Evolutionary conservation across 192 early-diverging fungal genomes (phyloP).

Genomic region (Phycomyces nitens): DNA sequence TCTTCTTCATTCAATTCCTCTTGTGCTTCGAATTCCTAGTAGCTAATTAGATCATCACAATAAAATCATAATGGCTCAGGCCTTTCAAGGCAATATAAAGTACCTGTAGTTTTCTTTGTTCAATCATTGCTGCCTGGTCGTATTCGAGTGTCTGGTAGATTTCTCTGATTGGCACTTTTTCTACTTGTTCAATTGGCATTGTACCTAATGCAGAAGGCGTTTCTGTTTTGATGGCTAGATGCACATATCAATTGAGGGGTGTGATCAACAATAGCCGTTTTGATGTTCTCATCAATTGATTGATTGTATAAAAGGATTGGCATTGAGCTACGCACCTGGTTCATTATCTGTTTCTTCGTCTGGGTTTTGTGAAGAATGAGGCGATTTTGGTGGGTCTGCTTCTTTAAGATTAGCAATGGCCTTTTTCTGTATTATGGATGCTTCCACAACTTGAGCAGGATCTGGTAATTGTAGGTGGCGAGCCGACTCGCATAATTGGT

Average conservation of each 20-base stretch:
- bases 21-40: slow-evolving; percentile 24
- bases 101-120: slow-evolving; percentile 46
- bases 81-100: neutral
- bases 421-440: slow-evolving; percentile 5
- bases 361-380: slow-evolving; percentile 1
- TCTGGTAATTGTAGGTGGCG: neutral
- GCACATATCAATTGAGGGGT: too few relatives aligned
- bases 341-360: slow-evolving; percentile 21
- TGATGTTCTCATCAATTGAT: too few relatives aligned
- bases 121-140: slow-evolving; percentile 55
- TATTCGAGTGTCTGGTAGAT: slow-evolving; percentile 66
- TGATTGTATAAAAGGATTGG: too few relatives aligned
- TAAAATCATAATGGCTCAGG: too few relatives aligned
- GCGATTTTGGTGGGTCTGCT: slow-evolving; percentile 27
- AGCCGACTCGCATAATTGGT: slow-evolving; percentile 17
- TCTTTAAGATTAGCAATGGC: slow-evolving; percentile 26
- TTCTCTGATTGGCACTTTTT: slow-evolving; percentile 53
- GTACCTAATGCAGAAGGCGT: neutral
- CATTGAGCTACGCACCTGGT: slow-evolving; percentile 16
- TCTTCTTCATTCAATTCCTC: slow-evolving; percentile 28
- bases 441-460: neutral
- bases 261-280: neutral
- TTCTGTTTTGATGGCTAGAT: neutral
- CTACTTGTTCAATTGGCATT: slow-evolving; percentile 18
- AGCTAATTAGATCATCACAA: neutral